Evolutionary conservation across 2,329 filamentous ascomycete species (phyloP), one percentile per base, ranked within the genome.

Genomic region (Teratosphaeria viscida): DNA sequence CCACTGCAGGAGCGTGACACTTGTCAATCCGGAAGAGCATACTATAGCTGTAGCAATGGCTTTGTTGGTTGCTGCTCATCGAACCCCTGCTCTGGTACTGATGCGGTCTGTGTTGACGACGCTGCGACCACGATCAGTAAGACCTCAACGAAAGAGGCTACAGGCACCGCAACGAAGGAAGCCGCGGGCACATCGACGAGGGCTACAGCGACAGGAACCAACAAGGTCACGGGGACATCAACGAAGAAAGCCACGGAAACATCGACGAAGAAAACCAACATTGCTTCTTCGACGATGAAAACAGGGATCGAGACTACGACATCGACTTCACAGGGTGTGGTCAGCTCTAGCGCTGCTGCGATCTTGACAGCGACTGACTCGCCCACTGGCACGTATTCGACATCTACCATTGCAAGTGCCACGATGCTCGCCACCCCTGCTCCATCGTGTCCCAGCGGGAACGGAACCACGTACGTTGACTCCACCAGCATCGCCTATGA

Each of bases 21-120:
- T n/a, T 67, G 64, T 59, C 47, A 63, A 5, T 62, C 56, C 37
- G 63, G 66, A 8, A 54, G 59, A 14, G 60, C 60, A 2, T 68
- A 63, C 58, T 67, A 67, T 55, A 54, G 55, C 29, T 68, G 66
- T 57, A 62, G 60, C 8, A 67, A 64, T 54, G 66, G 67, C n/a
- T 70, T 67, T 55, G 11, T 43, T n/a, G 67, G 67, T 19, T 70
- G 67, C 55, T 70, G 67, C 56, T 64, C 63, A 14, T 61, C 63
- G 26, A 60, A 68, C 34, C 64, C 67, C 11, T 70, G 67, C 59
- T 61, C 64, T 53, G 58, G 62, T 27, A 61, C 65, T 56, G 59
- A 63, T 32, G 56, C 16, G 23, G 16, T 6, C 43, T 49, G 43
- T 11, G 19, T 19, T 23, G 43, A 19, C 6, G 43, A 49, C 43